These are phyloP conservation scores for Mortierella sp. DNA, from an alignment of 371 early-diverging fungal species.

Conservation along the genomic window DNA sequence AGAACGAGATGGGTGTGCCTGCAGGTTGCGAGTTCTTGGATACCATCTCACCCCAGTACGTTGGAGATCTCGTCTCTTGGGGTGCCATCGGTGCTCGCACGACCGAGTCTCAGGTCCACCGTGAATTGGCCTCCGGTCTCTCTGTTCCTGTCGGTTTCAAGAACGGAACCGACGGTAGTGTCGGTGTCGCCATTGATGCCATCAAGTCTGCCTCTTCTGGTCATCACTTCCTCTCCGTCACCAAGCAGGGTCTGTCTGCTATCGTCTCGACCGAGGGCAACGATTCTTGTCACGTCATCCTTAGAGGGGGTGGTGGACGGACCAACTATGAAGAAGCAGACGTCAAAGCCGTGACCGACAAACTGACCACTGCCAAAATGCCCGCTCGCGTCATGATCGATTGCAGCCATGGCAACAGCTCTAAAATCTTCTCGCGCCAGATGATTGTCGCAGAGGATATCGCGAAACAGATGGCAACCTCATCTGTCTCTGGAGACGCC, in stretches of 20 bases:
- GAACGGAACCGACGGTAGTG: slow-evolving; percentile 93
- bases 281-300: slow-evolving; percentile 85
- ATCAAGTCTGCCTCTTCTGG: slow-evolving; percentile 86
- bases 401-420: slow-evolving; percentile 92
- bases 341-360: slow-evolving; percentile 69
- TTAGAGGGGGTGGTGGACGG: slow-evolving; percentile 89
- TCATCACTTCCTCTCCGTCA: slow-evolving; percentile 94
- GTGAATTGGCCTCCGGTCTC: slow-evolving; percentile 93
- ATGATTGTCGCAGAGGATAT: slow-evolving; percentile 81
- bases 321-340: slow-evolving; percentile 89
- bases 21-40: slow-evolving; percentile 92
- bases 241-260: slow-evolving; percentile 92
- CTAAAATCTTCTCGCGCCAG: slow-evolving; percentile 85
- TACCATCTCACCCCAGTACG: slow-evolving; percentile 94
- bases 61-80: slow-evolving; percentile 94
- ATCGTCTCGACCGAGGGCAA: slow-evolving; percentile 92
- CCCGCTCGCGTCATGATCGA: slow-evolving; percentile 87
- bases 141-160: slow-evolving; percentile 97
- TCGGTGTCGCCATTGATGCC: slow-evolving; percentile 90
- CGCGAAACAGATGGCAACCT: slow-evolving; percentile 71
- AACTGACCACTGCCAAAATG: slow-evolving; percentile 74
- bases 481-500: slow-evolving; percentile 53
- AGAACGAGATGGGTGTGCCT: slow-evolving; percentile 88
- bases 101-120: slow-evolving; percentile 92
- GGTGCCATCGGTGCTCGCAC: slow-evolving; percentile 96